A percentile compares a stretch with the other conserved stretches of the same genome.
These are phyloP conservation scores for Rutstroemia sp. DNA, from an alignment of 2,329 filamentous ascomycete species.

Conservation along the genomic window DNA sequence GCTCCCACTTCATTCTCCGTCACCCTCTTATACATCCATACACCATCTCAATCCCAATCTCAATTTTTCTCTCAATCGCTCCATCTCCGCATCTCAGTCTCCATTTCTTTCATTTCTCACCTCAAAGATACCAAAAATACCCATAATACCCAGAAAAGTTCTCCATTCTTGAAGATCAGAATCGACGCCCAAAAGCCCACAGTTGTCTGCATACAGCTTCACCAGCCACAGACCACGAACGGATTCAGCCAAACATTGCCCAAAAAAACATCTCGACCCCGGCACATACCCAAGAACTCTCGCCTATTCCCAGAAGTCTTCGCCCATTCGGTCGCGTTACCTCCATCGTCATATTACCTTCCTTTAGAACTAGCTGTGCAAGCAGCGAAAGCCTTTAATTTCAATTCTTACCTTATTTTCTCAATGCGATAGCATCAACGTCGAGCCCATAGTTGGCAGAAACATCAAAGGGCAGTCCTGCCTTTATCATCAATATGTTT, in stretches of 20 bases:
- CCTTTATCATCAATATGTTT: conserved; percentile 27
- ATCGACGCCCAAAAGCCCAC: neutral
- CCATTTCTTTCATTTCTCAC: no score
- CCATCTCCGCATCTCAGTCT: no score
- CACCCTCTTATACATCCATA: no score
- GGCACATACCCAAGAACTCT: neutral
- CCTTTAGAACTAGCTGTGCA: neutral
- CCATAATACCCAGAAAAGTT: neutral
- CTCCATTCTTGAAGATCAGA: neutral
- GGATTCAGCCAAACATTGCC: neutral
- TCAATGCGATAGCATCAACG: conserved; percentile 27
- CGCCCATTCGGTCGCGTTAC: neutral
- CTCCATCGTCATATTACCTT: conserved; percentile 6
- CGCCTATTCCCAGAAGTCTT: neutral
- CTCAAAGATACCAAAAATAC: no score
- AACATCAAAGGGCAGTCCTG: conserved; percentile 16
- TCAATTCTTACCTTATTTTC: conserved; percentile 8
- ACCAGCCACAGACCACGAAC: neutral
- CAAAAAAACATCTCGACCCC: neutral
- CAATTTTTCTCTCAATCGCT: no score
- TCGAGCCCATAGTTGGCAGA: conserved; percentile 29
- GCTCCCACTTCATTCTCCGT: no score
- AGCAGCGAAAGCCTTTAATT: neutral
- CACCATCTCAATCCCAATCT: no score
- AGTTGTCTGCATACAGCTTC: neutral